Percentiles rank a stretch among this genome's conserved stretches.
phyloP scores from a whole-genome alignment of 495 filamentous ascomycete genomes.

The Penicillium simplicissimum region DNA sequence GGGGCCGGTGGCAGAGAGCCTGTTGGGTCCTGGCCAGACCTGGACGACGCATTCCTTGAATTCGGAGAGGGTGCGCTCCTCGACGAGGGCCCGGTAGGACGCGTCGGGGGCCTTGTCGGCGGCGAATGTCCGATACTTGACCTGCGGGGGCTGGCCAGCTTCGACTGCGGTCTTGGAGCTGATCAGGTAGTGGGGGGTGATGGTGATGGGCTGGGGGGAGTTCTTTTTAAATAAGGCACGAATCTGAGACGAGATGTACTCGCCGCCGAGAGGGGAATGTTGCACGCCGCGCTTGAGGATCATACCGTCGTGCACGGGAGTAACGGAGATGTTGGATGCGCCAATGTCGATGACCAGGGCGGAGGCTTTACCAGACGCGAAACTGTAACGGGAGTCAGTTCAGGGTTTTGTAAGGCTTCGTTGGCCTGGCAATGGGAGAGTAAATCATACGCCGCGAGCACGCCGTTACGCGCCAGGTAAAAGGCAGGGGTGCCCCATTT shows the following conservation, averaged over 20 bases:
- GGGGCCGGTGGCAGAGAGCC: slow-evolving; percentile 58
- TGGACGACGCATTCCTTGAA: slow-evolving; percentile 98
- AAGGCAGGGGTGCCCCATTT: slow-evolving; percentile 92
- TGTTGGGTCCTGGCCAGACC: slow-evolving; percentile 82
- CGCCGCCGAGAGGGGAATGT: slow-evolving; percentile 79
- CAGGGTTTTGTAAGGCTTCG: no score
- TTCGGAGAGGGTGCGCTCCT: slow-evolving; percentile 89
- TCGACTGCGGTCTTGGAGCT: slow-evolving; percentile 85
- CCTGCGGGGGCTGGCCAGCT: slow-evolving; percentile 76
- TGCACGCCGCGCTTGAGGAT: slow-evolving; percentile 86
- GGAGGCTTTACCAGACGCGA: slow-evolving; percentile 88
- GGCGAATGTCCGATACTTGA: slow-evolving; percentile 64
- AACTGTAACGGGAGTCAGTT: slow-evolving; percentile 46
- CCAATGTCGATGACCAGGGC: slow-evolving; percentile 91
- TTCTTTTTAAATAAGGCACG: slow-evolving; percentile 71
- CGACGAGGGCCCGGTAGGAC: slow-evolving; percentile 77
- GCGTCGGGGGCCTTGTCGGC: slow-evolving; percentile 60
- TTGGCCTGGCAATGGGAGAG: no score
- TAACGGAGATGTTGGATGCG: slow-evolving; percentile 86
- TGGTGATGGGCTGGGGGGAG: slow-evolving; percentile 72
- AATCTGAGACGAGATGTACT: slow-evolving; percentile 87
- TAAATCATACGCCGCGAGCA: slow-evolving; percentile 59
- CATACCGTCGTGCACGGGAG: slow-evolving; percentile 91
- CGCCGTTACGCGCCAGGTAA: slow-evolving; percentile 74
- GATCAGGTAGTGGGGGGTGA: slow-evolving; percentile 85